These are phyloP conservation scores for Boletus subluridellus DNA, from an alignment of 1,284 basidiomycete genomes.

Conservation along the genomic window DNA sequence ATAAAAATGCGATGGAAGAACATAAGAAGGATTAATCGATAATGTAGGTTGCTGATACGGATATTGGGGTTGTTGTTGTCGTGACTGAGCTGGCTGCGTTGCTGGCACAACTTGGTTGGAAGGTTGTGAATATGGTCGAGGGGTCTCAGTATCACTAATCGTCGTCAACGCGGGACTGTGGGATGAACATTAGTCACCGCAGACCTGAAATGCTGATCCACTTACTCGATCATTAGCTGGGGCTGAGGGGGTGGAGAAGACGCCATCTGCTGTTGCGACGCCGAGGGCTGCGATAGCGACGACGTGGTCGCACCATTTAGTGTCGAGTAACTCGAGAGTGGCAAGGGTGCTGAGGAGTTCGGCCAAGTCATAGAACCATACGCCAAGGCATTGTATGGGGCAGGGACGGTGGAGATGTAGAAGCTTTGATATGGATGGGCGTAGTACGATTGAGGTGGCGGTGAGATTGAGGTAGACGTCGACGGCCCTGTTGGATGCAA, in stretches of 20 bases:
- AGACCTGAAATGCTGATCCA: constrained; percentile 7
- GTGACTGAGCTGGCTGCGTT: constrained; percentile 36
- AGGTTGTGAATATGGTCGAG: constrained; percentile 37
- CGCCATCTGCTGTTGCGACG: constrained; percentile 34
- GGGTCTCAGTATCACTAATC: constrained; percentile 39
- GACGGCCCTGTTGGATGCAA: constrained; percentile 26
- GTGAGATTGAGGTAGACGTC: constrained; percentile 39
- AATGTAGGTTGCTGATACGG: constrained; percentile 39
- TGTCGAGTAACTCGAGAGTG: constrained; percentile 69
- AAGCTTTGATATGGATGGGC: constrained; percentile 40
- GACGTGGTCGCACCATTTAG: constrained; percentile 64
- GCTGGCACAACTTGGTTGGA: constrained; percentile 23
- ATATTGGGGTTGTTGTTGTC: constrained; percentile 37
- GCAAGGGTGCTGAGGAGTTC: constrained; percentile 44
- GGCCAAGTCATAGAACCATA: constrained; percentile 50
- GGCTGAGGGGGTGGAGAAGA: constrained; percentile 33
- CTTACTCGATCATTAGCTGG: constrained; percentile 55
- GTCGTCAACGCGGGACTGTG: constrained; percentile 52
- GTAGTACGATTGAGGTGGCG: constrained; percentile 39
- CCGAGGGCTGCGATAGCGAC: constrained; percentile 27
- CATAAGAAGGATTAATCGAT: constrained; percentile 41
- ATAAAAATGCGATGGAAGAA: constrained; percentile 42
- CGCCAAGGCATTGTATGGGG: constrained; percentile 52
- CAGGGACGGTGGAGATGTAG: constrained; percentile 40
- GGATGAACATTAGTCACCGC: constrained; percentile 13